phyloP scores from a whole-genome alignment of 169 alveolate species.

The Plasmodium gallinaceum region DNA sequence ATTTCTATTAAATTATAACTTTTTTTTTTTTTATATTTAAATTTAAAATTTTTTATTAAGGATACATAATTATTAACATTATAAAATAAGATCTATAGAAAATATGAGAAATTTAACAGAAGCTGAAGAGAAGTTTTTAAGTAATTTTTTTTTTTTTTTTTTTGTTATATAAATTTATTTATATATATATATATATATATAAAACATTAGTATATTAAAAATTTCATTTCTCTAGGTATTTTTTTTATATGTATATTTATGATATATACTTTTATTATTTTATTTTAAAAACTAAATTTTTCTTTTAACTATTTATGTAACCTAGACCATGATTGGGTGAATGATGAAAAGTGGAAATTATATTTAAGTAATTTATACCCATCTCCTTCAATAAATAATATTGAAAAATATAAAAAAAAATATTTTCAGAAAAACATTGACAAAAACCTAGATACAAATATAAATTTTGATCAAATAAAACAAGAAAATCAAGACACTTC shows the following conservation, averaged over 20 bases:
- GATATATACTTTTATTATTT: not conserved
- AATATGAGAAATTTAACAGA: slow-evolving; percentile 63
- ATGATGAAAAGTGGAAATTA: slow-evolving; percentile 63
- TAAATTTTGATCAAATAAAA: slow-evolving; percentile 22
- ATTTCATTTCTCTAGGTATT: too few species aligned
- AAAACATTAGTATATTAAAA: not conserved
- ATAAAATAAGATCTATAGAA: not conserved
- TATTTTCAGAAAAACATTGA: slow-evolving; percentile 72
- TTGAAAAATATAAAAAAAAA: slow-evolving; percentile 67
- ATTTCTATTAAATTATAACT: not conserved
- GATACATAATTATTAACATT: not conserved
- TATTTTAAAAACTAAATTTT: too few species aligned
- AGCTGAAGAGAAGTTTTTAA: slow-evolving; percentile 56
- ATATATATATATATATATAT: not conserved
- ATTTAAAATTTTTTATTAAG: not conserved
- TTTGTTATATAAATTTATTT: not conserved
- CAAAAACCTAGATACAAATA: slow-evolving; percentile 39
- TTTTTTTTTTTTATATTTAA: not conserved
- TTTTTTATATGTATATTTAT: not conserved
- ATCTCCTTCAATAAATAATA: slow-evolving; percentile 64
- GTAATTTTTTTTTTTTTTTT: slow-evolving; percentile 17
- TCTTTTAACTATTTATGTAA: too few species aligned
- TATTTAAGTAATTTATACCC: slow-evolving; percentile 61
- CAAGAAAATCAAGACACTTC: slow-evolving; percentile 47
- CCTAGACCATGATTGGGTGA: slow-evolving; percentile 76